Conservation (phyloP, 352 stramenopile species). For the Aphanomyces cochlioides region DNA sequence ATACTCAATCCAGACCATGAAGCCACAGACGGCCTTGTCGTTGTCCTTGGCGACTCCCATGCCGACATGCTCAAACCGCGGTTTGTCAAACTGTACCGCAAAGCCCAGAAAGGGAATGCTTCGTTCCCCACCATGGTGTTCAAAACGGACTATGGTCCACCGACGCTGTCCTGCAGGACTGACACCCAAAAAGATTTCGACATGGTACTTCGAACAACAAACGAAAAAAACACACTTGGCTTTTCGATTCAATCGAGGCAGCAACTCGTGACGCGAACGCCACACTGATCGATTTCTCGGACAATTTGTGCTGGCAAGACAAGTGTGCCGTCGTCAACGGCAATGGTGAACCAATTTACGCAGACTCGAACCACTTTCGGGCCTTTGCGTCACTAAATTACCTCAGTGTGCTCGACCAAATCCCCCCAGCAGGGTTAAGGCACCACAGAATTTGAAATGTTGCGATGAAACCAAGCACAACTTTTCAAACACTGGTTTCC, state of each 20-base stretch:
- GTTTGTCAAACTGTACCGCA: neutral
- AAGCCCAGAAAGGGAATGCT: neutral
- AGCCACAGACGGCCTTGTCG: neutral
- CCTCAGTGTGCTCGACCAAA: constrained; percentile 24
- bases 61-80: constrained; percentile 27
- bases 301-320: constrained; percentile 22
- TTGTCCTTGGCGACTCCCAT: constrained; percentile 27
- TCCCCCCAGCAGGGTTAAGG: neutral
- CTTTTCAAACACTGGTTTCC: too few species aligned
- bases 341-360: constrained; percentile 2
- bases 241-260: neutral
- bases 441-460: too few species aligned
- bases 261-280: neutral
- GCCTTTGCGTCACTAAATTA: constrained; percentile 10
- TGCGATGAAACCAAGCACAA: too few species aligned
- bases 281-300: constrained; percentile 18
- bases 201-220: constrained; percentile 13
- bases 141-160: constrained; percentile 19
- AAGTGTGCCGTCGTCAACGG: neutral
- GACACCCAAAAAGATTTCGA: constrained; percentile 1
- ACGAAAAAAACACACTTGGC: neutral
- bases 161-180: constrained; percentile 1
- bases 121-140: constrained; percentile 23
- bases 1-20: constrained; percentile 25
- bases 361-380: constrained; percentile 6